Evolutionary conservation across 345 rosid species (phyloP).

Genomic region (Melastoma malabathricum): DNA sequence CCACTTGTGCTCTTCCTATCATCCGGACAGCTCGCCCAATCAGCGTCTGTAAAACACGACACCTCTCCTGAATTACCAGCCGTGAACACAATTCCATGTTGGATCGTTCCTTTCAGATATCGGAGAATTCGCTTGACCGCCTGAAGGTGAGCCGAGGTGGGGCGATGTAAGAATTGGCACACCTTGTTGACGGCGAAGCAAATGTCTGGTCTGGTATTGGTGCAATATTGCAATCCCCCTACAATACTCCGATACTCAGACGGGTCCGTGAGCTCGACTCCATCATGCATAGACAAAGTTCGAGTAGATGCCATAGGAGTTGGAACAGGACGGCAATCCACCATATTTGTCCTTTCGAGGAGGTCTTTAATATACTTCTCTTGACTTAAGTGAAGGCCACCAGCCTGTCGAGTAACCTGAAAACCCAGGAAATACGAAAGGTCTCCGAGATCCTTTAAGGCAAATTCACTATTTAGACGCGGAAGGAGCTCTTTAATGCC

Average conservation of each 20-base stretch:
- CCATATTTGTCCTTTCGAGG: not conserved
- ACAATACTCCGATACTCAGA: too few species aligned
- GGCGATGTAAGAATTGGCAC: not conserved
- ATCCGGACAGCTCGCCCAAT: not conserved
- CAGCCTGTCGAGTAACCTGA: not conserved
- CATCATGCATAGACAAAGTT: too few species aligned
- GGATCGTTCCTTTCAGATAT: not conserved
- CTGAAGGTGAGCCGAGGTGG: not conserved
- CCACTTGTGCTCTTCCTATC: not conserved
- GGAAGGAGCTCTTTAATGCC: too few species aligned
- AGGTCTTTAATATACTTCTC: not conserved
- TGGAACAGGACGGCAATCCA: too few species aligned
- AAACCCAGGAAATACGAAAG: not conserved
- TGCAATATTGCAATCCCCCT: not conserved
- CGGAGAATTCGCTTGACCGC: not conserved
- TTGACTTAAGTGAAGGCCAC: not conserved
- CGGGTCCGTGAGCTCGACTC: too few species aligned
- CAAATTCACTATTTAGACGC: not conserved
- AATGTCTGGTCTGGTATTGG: not conserved
- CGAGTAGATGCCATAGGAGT: too few species aligned
- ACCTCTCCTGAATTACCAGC: not conserved
- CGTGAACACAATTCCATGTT: not conserved
- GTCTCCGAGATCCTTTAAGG: not conserved
- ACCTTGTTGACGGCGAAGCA: not conserved
- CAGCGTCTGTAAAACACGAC: not conserved